phyloP scores from a whole-genome alignment of 306 rosid genomes.

The Vigna nakashimae region DNA sequence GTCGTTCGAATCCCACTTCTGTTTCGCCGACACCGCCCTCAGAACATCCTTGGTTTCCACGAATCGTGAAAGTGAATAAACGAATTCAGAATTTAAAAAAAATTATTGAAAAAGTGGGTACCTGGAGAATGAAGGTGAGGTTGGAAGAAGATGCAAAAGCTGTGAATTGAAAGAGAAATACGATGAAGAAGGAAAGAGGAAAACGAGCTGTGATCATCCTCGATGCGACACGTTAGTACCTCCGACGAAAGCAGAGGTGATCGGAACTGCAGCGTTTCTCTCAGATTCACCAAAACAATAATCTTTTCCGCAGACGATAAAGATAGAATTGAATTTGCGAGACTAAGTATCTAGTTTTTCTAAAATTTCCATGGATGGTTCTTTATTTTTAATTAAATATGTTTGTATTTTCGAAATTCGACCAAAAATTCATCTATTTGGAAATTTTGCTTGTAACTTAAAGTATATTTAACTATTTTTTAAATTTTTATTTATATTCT shows the following conservation, averaged over 20 bases:
- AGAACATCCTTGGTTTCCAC: slow-evolving; percentile 64
- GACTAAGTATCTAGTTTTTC: no score
- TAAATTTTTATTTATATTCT: no score
- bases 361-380: no score
- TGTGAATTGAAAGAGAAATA: slow-evolving; percentile 50
- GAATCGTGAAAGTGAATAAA: background rate
- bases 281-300: no score
- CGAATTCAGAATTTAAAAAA: background rate
- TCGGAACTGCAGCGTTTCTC: background rate
- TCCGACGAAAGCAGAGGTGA: background rate
- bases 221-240: background rate
- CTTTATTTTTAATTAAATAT: no score
- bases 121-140: slow-evolving; percentile 67
- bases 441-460: no score
- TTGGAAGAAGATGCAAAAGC: slow-evolving; percentile 44
- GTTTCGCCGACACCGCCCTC: slow-evolving; percentile 66
- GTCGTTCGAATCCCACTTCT: slow-evolving; percentile 65
- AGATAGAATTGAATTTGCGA: no score
- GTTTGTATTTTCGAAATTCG: no score
- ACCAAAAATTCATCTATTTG: no score
- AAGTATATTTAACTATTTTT: no score
- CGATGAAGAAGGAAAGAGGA: slow-evolving; percentile 38
- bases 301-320: no score
- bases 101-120: background rate
- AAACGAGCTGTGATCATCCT: slow-evolving; percentile 35